A percentile compares a stretch with the other conserved stretches of the same genome.
Conservation (phyloP, 1,139 yeast genomes). For the Geotrichum siamense region DNA sequence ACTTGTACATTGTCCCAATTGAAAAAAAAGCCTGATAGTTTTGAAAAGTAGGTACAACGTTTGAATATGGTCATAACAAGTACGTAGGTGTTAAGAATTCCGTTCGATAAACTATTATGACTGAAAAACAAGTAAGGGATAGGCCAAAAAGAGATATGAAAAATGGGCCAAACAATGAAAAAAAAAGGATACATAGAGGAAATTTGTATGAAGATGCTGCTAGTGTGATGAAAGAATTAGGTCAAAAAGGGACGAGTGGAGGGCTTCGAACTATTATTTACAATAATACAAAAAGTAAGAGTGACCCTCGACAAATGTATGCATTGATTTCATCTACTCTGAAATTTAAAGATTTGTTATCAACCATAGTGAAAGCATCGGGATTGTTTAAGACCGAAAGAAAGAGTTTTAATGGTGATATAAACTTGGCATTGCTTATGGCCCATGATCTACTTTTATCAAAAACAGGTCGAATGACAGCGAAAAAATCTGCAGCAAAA, state of each 20-base stretch:
- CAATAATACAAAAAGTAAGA: slow-evolving; percentile 27
- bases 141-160: too few relatives aligned
- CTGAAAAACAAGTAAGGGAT: too few relatives aligned
- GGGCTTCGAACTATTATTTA: slow-evolving; percentile 66
- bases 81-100: too few relatives aligned
- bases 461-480: slow-evolving; percentile 72
- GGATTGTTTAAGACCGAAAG: slow-evolving; percentile 49
- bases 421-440: slow-evolving; percentile 52
- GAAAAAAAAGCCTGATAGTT: too few relatives aligned
- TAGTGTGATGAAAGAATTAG: slow-evolving; percentile 31
- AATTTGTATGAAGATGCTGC: slow-evolving; percentile 36
- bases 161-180: too few relatives aligned
- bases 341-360: slow-evolving; percentile 57
- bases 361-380: slow-evolving; percentile 56
- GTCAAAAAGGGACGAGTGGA: slow-evolving; percentile 40
- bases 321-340: slow-evolving; percentile 77
- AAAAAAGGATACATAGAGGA: slow-evolving; percentile 5
- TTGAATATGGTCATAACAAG: too few relatives aligned
- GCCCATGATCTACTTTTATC: slow-evolving; percentile 78
- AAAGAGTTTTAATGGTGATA: slow-evolving; percentile 37
- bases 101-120: too few relatives aligned
- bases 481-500: slow-evolving; percentile 82
- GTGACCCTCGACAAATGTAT: slow-evolving; percentile 71
- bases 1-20: too few relatives aligned
- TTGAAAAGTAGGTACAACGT: too few relatives aligned